Conservation (phyloP, 2,329 filamentous ascomycete species). For the Trichoderma asperellum region DNA sequence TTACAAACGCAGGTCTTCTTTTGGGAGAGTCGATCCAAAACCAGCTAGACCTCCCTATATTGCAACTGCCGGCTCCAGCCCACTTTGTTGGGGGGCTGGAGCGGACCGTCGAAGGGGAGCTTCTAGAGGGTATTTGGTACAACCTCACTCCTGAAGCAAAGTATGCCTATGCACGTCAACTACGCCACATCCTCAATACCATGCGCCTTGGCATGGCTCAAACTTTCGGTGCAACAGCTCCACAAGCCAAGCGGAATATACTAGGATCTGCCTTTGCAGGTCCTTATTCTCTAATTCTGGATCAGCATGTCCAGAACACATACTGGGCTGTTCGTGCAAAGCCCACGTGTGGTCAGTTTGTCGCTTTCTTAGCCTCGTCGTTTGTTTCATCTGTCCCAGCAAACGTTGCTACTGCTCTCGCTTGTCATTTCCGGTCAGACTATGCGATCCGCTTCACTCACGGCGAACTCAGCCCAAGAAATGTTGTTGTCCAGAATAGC, state of each 20-base stretch:
- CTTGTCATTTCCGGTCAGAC: constrained; percentile 31
- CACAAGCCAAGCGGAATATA: background rate
- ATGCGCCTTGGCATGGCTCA: constrained; percentile 31
- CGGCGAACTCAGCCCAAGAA: constrained; percentile 36
- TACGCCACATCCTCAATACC: constrained; percentile 36
- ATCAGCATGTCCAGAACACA: constrained; percentile 37
- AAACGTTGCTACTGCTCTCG: constrained; percentile 33
- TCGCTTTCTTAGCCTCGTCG: constrained; percentile 37
- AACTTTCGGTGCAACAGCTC: background rate
- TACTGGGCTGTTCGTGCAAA: constrained; percentile 37
- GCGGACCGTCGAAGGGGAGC: constrained; percentile 32
- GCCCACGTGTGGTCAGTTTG: constrained; percentile 32
- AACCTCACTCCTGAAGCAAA: constrained; percentile 34
- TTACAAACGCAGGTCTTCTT: constrained; percentile 31
- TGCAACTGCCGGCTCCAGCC: constrained; percentile 28
- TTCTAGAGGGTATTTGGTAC: constrained; percentile 40
- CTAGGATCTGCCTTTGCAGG: constrained; percentile 33
- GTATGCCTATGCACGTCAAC: constrained; percentile 34
- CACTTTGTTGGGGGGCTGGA: constrained; percentile 4
- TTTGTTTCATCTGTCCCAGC: constrained; percentile 36
- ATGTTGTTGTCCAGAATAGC: constrained; percentile 37
- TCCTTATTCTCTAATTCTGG: constrained; percentile 35
- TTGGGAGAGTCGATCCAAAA: constrained; percentile 26
- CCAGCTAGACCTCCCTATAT: constrained; percentile 28
- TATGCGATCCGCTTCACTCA: constrained; percentile 35